Percentiles rank a stretch among this genome's conserved stretches.
These are phyloP conservation scores for Fistulinella cinereoalba DNA, from an alignment of 1,284 basidiomycete genomes.

Conservation along the genomic window DNA sequence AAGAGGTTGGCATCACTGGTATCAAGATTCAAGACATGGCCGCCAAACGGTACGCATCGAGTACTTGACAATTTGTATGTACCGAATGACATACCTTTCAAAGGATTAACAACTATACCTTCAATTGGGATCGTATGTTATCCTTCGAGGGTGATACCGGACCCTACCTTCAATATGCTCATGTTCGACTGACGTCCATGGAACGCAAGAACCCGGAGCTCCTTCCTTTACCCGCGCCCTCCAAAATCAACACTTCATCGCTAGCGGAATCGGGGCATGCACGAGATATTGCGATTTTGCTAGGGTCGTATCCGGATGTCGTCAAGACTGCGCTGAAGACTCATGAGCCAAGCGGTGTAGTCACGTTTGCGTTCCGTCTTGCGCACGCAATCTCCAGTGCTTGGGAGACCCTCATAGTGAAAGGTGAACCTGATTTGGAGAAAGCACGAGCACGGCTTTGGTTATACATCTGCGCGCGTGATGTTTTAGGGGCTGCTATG, in stretches of 20 bases:
- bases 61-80: not conserved
- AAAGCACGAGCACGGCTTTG: constrained; percentile 87
- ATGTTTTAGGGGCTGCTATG: constrained; percentile 87
- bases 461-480: constrained; percentile 85
- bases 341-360: constrained; percentile 89
- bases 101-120: constrained; percentile 96
- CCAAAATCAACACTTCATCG: constrained; percentile 66
- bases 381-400: constrained; percentile 83
- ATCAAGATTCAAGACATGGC: constrained; percentile 99
- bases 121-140: constrained; percentile 94
- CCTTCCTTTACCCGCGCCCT: constrained; percentile 69
- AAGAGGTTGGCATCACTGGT: constrained; percentile 91
- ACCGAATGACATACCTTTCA: not conserved
- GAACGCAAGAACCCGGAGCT: constrained; percentile 92
- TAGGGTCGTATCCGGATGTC: constrained; percentile 89
- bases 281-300: constrained; percentile 82
- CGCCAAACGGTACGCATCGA: constrained; percentile 70
- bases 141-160: constrained; percentile 98
- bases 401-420: constrained; percentile 86
- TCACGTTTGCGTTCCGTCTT: constrained; percentile 74
- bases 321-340: constrained; percentile 83
- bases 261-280: constrained; percentile 75
- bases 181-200: constrained; percentile 92
- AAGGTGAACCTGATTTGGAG: constrained; percentile 74
- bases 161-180: constrained; percentile 94